Conservation (phyloP, 371 early-diverging fungal genomes). For the Phascolomyces articulosus region DNA sequence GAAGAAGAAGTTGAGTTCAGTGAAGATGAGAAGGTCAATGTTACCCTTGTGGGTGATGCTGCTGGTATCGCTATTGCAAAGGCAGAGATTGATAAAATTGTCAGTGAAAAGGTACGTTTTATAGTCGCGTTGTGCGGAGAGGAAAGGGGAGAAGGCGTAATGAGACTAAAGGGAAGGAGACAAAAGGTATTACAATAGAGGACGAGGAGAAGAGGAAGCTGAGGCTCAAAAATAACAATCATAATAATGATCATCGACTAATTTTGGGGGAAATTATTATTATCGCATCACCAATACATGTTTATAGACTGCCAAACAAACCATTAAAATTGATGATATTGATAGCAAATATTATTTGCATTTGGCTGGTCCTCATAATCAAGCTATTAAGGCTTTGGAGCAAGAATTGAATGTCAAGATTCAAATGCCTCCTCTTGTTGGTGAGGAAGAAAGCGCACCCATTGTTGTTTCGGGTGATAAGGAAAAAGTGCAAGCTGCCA, state of each 20-base stretch:
- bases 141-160: neutral
- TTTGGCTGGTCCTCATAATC: constrained; percentile 78
- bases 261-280: no score
- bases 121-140: neutral
- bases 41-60: constrained; percentile 86
- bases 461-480: constrained; percentile 73
- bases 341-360: constrained; percentile 77
- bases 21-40: constrained; percentile 59
- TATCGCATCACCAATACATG: no score
- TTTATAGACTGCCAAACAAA: constrained; percentile 58
- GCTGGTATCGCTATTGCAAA: constrained; percentile 85
- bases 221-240: neutral
- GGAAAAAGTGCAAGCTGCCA: constrained; percentile 68
- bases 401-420: constrained; percentile 74
- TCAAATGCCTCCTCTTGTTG: constrained; percentile 73
- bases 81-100: constrained; percentile 83
- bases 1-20: constrained; percentile 51
- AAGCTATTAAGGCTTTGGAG: constrained; percentile 55
- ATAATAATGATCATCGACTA: constrained; percentile 5
- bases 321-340: constrained; percentile 56
- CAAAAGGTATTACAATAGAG: constrained; percentile 16
- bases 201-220: neutral
- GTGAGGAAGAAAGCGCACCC: constrained; percentile 53
- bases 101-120: constrained; percentile 67
- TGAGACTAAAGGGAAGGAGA: no score